A percentile compares a stretch with the other conserved stretches of the same genome.
These are phyloP conservation scores for Aegilops umbellulata DNA, from an alignment of 176 grass and related monocot species.

Conservation along the genomic window DNA sequence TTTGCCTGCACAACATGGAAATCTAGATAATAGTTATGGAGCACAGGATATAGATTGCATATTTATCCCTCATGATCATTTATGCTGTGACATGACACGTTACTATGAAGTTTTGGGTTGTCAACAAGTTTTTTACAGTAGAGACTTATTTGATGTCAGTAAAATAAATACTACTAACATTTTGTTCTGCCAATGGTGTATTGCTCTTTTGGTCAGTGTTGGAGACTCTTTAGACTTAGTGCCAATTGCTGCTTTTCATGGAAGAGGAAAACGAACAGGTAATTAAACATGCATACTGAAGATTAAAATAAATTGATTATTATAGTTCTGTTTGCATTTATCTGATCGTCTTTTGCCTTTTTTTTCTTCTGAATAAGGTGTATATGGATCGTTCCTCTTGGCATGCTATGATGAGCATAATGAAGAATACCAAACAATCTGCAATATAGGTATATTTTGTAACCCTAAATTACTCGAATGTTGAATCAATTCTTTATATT, in stretches of 20 bases:
- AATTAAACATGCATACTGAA: slow-evolving; percentile 16
- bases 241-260: slow-evolving; percentile 87
- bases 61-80: not conserved
- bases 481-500: slow-evolving; percentile 20
- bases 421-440: slow-evolving; percentile 98
- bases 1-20: slow-evolving; percentile 16
- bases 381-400: slow-evolving; percentile 92
- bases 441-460: slow-evolving; percentile 74
- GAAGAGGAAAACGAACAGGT: slow-evolving; percentile 91
- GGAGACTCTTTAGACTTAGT: slow-evolving; percentile 95
- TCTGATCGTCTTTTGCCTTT: slow-evolving; percentile 25
- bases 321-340: not conserved
- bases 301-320: slow-evolving; percentile 15
- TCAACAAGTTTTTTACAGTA: not conserved
- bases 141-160: slow-evolving; percentile 2
- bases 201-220: slow-evolving; percentile 54
- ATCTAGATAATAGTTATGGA: not conserved
- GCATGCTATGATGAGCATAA: slow-evolving; percentile 96
- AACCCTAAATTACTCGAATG: not conserved
- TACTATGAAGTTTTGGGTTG: not conserved
- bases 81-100: slow-evolving; percentile 4
- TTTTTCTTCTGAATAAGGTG: slow-evolving; percentile 63
- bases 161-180: not conserved
- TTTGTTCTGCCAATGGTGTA: slow-evolving; percentile 15
- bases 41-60: not conserved